These are phyloP conservation scores for Phytophthora tentaculata DNA, from an alignment of 352 stramenopile species.

Conservation along the genomic window DNA sequence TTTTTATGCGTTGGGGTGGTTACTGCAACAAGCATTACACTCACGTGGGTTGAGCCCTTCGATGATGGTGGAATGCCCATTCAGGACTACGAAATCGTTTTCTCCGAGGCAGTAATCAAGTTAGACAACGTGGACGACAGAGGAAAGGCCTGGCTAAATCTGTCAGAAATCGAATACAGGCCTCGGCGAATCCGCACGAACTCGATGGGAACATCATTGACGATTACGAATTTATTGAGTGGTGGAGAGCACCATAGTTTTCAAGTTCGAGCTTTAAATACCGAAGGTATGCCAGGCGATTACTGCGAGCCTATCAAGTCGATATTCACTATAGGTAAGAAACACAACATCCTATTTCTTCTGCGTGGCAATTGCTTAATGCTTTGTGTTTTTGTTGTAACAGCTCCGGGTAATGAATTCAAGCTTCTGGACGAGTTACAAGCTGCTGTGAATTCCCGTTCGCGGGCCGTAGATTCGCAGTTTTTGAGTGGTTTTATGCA, in stretches of 20 bases:
- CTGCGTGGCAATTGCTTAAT: too few species aligned
- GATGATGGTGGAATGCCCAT: conserved; percentile 65
- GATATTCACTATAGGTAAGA: conserved; percentile 72
- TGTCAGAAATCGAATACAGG: conserved; percentile 69
- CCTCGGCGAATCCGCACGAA: conserved; percentile 54
- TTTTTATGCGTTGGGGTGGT: conserved; percentile 58
- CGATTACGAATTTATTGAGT: conserved; percentile 55
- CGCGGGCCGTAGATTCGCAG: conserved; percentile 70
- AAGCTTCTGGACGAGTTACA: conserved; percentile 80
- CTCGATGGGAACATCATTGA: conserved; percentile 45
- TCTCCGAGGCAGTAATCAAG: conserved; percentile 62
- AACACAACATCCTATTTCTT: background rate
- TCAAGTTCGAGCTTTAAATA: conserved; percentile 67
- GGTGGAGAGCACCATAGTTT: conserved; percentile 74
- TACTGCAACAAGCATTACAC: conserved; percentile 66
- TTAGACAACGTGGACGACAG: conserved; percentile 32
- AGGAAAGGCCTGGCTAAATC: conserved; percentile 58
- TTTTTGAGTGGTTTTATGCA: conserved; percentile 88
- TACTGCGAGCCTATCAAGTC: conserved; percentile 56
- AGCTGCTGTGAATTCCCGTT: conserved; percentile 75
- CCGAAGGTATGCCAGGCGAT: conserved; percentile 54
- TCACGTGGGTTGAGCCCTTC: conserved; percentile 67
- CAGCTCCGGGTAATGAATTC: conserved; percentile 69
- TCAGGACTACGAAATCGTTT: conserved; percentile 73
- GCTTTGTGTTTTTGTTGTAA: conserved; percentile 7